Base-by-base conservation (phyloP, 495 filamentous ascomycete species). In the Penicillium robsamsonii region DNA sequence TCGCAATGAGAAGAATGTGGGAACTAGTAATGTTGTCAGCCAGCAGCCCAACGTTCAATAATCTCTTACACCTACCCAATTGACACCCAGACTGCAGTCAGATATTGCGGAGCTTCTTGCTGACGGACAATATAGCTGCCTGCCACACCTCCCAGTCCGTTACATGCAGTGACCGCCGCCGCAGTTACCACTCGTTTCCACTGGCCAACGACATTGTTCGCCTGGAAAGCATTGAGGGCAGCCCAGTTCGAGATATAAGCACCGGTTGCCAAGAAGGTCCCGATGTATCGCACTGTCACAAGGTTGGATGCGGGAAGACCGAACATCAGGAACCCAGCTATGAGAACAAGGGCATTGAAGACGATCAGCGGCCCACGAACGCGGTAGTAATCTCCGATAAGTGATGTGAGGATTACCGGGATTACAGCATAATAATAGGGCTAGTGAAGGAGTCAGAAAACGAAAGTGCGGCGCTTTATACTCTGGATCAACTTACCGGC, bases 201-300 rank as follows among this genome's bases (percentile, higher is more conserved):
- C 62, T 91, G 88, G 1, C 79, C 84, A 10, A 80, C 80, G 27
- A 90, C 81, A 63, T 90, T 90, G 62, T 85, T 88, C 3, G 84
- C 81, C 61, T 88, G 84, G 58, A 87, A 92, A 0, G 87, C 83
- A 60, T 83, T 89, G 50, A 92, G 70, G 3, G 87, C 89, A 0
- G 88, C 87, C 88, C 89, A 92, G 57, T 92, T 92, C 4, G 81
- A 84, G 4, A 92, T 79, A 59, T 91, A 92, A 0, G 88, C 87
- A 0, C 89, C 89, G 0, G 88, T 91, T 0, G 88, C 85, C 2
- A 92, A 79, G 65, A 84, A 91, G 0, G 85, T 86, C 3, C 88
- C 89, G 20, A 90, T 73, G 61, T 91, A 92, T 20, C 88, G 81
- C 11, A 87, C 86, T 0, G 85, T 75, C 30, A 87, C 83, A 57